Evolutionary conservation across 768 basidiomycete genomes (phyloP).

Genomic region (Hysterangium stoloniferum): DNA sequence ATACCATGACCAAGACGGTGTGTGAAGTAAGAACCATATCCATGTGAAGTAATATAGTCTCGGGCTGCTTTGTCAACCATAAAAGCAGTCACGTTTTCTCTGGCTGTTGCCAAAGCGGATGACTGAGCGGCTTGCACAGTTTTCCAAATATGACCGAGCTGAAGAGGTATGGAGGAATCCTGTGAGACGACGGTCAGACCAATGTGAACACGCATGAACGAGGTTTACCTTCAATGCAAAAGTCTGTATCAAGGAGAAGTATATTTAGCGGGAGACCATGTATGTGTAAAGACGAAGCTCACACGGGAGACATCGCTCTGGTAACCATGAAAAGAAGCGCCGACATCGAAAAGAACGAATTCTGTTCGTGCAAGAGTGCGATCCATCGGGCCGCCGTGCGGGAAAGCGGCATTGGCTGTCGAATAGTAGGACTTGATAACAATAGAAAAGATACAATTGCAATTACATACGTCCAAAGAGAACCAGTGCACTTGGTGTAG

Average conservation of each 20-base stretch:
- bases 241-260: not conserved
- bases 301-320: slow-evolving; percentile 74
- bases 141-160: slow-evolving; percentile 55
- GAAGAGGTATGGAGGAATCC: slow-evolving; percentile 43
- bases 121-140: slow-evolving; percentile 57
- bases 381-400: slow-evolving; percentile 76
- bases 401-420: slow-evolving; percentile 77
- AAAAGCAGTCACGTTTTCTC: slow-evolving; percentile 41
- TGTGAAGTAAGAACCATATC: slow-evolving; percentile 58
- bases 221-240: not conserved
- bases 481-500: slow-evolving; percentile 51
- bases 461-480: slow-evolving; percentile 64
- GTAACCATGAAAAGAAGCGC: slow-evolving; percentile 66
- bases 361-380: slow-evolving; percentile 47
- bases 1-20: slow-evolving; percentile 76
- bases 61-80: slow-evolving; percentile 61
- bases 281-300: slow-evolving; percentile 17
- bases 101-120: slow-evolving; percentile 41
- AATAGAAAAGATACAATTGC: slow-evolving; percentile 5
- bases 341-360: slow-evolving; percentile 69
- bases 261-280: not conserved
- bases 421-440: not conserved
- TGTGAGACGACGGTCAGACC: slow-evolving; percentile 44
- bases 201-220: slow-evolving; percentile 1
- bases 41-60: slow-evolving; percentile 31